Evolutionary conservation across 2,329 filamentous ascomycete species (phyloP).

Genomic region (Epichloe elymi): DNA sequence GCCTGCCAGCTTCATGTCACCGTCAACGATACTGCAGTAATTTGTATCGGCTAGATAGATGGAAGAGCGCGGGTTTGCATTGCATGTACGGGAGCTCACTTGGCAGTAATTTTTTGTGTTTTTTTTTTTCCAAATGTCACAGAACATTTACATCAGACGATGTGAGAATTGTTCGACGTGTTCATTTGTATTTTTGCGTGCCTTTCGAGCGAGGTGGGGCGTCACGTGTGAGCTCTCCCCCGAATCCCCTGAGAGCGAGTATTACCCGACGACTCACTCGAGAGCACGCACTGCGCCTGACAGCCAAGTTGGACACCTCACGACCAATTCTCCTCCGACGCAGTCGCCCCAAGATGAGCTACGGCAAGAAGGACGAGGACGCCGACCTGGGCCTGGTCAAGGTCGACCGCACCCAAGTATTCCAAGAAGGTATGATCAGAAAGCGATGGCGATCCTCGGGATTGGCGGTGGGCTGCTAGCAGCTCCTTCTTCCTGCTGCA

Average conservation of each 20-base stretch:
- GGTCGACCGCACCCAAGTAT: conserved; percentile 94
- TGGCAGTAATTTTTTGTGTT: too few relatives aligned
- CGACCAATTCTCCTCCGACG: conserved; percentile 18
- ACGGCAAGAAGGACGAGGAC: conserved; percentile 99
- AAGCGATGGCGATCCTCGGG: not conserved
- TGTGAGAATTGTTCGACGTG: too few relatives aligned
- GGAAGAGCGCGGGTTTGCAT: too few relatives aligned
- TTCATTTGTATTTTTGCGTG: too few relatives aligned
- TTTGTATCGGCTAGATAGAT: too few relatives aligned
- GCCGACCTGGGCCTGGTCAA: conserved; percentile 86
- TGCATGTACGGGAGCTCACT: too few relatives aligned
- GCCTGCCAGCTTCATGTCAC: too few relatives aligned
- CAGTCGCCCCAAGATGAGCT: conserved; percentile 61
- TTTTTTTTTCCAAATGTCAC: too few relatives aligned
- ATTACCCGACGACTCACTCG: not conserved
- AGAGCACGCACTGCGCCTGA: conserved; percentile 11
- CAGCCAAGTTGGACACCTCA: conserved; percentile 20
- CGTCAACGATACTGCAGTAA: too few relatives aligned
- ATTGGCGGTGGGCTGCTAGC: not conserved
- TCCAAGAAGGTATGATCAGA: conserved; percentile 73
- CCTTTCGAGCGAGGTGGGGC: conserved; percentile 8
- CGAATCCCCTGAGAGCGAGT: conserved; percentile 19
- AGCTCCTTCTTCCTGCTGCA: not conserved
- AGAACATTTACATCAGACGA: too few relatives aligned
- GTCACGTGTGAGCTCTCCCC: conserved; percentile 20